These are phyloP conservation scores for Arxiozyma slooffiae DNA, from an alignment of 1,139 yeast genomes.

Conservation along the genomic window DNA sequence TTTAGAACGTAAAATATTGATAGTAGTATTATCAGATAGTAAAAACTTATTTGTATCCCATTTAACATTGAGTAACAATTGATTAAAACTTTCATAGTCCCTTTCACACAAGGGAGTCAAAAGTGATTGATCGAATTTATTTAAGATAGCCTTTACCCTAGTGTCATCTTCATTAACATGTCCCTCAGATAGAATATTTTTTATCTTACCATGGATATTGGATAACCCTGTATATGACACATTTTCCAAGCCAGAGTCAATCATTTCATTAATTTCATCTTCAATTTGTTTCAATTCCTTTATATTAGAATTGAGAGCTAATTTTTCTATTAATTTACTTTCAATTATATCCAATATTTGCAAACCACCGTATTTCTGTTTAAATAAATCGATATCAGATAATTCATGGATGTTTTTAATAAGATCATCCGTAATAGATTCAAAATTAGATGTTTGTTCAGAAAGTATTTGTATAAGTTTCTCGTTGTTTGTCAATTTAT, in stretches of 20 bases:
- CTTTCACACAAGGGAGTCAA: conserved; percentile 4
- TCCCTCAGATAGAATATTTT: conserved; percentile 6
- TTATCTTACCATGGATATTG: conserved; percentile 6
- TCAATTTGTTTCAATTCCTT: conserved; percentile 17
- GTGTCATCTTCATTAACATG: conserved; percentile 3
- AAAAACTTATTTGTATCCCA: conserved; percentile 24
- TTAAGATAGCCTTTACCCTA: background rate
- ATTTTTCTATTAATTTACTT: conserved; percentile 9
- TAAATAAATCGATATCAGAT: conserved; percentile 19
- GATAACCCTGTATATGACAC: conserved; percentile 5
- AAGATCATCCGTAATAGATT: conserved; percentile 13
- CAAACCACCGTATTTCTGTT: conserved; percentile 27
- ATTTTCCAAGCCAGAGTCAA: conserved; percentile 10
- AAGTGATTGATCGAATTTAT: conserved; percentile 6
- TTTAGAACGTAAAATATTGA: conserved; percentile 10
- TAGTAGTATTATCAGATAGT: conserved; percentile 12
- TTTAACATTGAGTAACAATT: conserved; percentile 15
- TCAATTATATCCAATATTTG: conserved; percentile 21
- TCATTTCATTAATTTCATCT: conserved; percentile 17
- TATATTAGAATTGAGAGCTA: conserved; percentile 12
- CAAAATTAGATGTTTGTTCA: conserved; percentile 10
- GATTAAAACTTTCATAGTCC: conserved; percentile 7
- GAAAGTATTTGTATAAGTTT: conserved; percentile 11
- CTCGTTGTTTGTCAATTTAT: conserved; percentile 13
- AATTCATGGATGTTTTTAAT: conserved; percentile 6